Evolutionary conservation across 805 yeast genomes (phyloP), one percentile per base, ranked within the genome.

Genomic region (Candida berthetii): DNA sequence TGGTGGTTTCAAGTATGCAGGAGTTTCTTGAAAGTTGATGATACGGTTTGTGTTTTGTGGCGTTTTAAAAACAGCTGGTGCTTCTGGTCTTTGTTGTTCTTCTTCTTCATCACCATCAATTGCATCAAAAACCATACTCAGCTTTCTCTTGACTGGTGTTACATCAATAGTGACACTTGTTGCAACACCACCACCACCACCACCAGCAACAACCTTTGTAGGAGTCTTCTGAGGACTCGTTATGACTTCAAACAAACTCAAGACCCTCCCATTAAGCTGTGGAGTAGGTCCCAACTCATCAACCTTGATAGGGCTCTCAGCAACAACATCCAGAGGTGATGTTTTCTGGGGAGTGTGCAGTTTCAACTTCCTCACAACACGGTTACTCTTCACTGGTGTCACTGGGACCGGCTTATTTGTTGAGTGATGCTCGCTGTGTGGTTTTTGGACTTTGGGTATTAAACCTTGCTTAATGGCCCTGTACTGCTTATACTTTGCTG

Each of bases 201-300:
- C 29, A 27, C 4, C 29, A 27, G 29, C 8, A 8, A 4, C 29
- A 27, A 27, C 31, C 11, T 42, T 44, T 8, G 46, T 35, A 5
- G 61, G 55, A 4, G 53, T 40, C 2, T 22, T 34, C 8, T 40
- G 32, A 3, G 54, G 54, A 10, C 50, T 48, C 8, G 47, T 46
- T 10, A 50, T 33, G 5, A 43, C 45, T 46, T 86, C 95, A 54
- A 87, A 82, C 4, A 87, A 68, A 15, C 93, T 80, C 28, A 85
- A 57, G 0, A 85, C 85, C 41, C 82, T 74, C 0, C 96, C 96
- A 46, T 81, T 71, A 9, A 86, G 71, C 50, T 87, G 96, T 0
- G 96, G 96, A 0, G 96, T 87, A 1, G 96, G 96, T 0, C 95
- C 95, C 11, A 86, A 56, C 45, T 78, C 84, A 0, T 52, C 38